These are phyloP conservation scores for Auricularia sp. DNA, from an alignment of 768 basidiomycete genomes.

Conservation along the genomic window DNA sequence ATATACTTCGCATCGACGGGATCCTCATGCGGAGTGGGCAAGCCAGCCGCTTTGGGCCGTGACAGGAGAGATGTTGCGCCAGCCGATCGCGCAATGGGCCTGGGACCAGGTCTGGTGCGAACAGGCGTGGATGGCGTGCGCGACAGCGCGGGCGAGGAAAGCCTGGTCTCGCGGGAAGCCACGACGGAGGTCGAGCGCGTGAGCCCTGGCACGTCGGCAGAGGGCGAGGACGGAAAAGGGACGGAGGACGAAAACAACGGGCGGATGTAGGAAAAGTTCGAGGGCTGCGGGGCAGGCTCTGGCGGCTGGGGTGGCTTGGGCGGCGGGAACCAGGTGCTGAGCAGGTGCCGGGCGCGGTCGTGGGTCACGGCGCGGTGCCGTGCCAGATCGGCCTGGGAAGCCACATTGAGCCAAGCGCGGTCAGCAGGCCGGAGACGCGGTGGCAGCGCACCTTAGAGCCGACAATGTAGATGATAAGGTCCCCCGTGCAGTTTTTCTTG, in stretches of 20 bases:
- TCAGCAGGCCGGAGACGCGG: constrained; percentile 15
- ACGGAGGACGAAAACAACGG: constrained; percentile 70
- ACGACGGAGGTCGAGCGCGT: constrained; percentile 2
- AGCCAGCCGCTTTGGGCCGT: not conserved
- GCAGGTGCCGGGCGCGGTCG: constrained; percentile 71
- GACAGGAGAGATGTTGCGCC: not conserved
- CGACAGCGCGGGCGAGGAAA: not conserved
- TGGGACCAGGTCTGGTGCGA: not conserved
- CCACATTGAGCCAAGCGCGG: too few relatives aligned
- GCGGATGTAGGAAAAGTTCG: constrained; percentile 65
- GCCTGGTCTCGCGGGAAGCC: not conserved
- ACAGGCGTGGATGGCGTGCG: not conserved
- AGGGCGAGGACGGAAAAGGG: constrained; percentile 34
- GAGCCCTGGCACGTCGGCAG: not conserved
- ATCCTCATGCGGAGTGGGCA: not conserved
- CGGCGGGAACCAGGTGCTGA: constrained; percentile 84
- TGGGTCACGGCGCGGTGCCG: constrained; percentile 65
- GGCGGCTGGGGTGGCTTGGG: constrained; percentile 59
- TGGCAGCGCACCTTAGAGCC: constrained; percentile 51
- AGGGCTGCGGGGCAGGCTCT: constrained; percentile 48
- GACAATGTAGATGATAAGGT: constrained; percentile 90
- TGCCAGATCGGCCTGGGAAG: constrained; percentile 49
- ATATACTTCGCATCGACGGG: not conserved
- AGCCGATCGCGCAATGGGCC: not conserved
- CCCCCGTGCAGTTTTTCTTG: constrained; percentile 80